phyloP scores from a whole-genome alignment of 2,329 filamentous ascomycete genomes.

The Zymoseptoria pseudotritici region DNA sequence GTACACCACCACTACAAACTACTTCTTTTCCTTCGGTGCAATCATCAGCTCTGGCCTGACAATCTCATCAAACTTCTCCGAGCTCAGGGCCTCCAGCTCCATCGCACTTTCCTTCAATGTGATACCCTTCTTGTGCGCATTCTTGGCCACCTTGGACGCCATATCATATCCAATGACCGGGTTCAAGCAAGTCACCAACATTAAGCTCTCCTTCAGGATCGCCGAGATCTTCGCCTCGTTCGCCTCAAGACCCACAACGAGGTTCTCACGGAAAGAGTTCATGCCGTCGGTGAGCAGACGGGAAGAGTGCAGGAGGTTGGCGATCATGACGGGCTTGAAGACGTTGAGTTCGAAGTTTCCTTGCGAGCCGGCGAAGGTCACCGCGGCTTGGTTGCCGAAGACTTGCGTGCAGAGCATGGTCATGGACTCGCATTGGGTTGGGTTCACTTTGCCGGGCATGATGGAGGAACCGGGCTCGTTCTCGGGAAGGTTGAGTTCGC shows the following conservation, averaged over 20 bases:
- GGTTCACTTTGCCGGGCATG: slow-evolving; percentile 99
- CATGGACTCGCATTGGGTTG: slow-evolving; percentile 93
- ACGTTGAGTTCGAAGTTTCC: slow-evolving; percentile 99
- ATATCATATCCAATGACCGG: slow-evolving; percentile 96
- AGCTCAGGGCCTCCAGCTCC: slow-evolving; percentile 81
- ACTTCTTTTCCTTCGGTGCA: slow-evolving; percentile 63
- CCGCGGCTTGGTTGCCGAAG: slow-evolving; percentile 92
- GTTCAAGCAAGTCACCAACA: slow-evolving; percentile 97
- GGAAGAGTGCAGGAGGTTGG: slow-evolving; percentile 87
- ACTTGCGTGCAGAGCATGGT: slow-evolving; percentile 98
- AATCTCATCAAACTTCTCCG: slow-evolving; percentile 81
- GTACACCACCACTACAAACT: neutral
- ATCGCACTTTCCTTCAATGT: slow-evolving; percentile 91
- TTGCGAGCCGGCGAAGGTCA: slow-evolving; percentile 91
- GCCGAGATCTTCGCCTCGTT: slow-evolving; percentile 87
- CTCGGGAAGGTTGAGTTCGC: slow-evolving; percentile 87
- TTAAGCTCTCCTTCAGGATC: slow-evolving; percentile 92
- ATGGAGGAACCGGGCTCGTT: slow-evolving; percentile 97
- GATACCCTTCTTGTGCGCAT: slow-evolving; percentile 95
- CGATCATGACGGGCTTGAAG: slow-evolving; percentile 94
- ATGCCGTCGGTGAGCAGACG: slow-evolving; percentile 86
- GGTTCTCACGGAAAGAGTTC: slow-evolving; percentile 89
- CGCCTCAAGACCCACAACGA: slow-evolving; percentile 78
- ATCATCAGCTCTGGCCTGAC: slow-evolving; percentile 96
- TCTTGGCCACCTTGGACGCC: slow-evolving; percentile 95